These are phyloP conservation scores for Lippia alba DNA, from an alignment of 305 asterid genomes.

Conservation along the genomic window DNA sequence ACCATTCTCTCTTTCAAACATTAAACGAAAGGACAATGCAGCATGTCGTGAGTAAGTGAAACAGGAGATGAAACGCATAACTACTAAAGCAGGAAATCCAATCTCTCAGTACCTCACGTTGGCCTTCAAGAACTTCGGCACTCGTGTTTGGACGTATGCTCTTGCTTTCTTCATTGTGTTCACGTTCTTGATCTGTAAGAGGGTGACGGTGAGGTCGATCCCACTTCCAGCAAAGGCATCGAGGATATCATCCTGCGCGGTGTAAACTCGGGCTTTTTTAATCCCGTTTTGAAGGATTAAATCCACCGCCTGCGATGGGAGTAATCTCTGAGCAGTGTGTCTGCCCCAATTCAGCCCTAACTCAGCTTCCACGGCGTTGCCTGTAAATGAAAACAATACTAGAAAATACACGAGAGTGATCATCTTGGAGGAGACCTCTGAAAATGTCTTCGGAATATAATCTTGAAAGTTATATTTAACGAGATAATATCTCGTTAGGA, in stretches of 20 bases:
- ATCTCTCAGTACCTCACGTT: constrained; percentile 22
- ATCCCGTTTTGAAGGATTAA: constrained; percentile 45
- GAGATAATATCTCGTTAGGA: background rate
- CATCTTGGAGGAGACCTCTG: background rate
- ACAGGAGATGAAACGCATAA: too few relatives aligned
- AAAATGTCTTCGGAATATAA: too few relatives aligned
- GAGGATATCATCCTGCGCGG: constrained; percentile 13
- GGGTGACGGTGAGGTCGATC: constrained; percentile 31
- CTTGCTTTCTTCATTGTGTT: background rate
- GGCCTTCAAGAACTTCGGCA: background rate
- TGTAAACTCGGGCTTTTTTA: constrained; percentile 31
- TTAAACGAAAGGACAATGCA: too few relatives aligned
- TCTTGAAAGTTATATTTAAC: background rate
- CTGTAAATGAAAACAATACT: background rate
- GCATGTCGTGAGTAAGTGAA: too few relatives aligned
- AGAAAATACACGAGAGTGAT: background rate
- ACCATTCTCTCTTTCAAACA: too few relatives aligned
- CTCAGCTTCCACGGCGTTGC: constrained; percentile 18
- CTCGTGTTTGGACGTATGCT: background rate
- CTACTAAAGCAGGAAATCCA: too few relatives aligned
- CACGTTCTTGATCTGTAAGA: rapidly evolving
- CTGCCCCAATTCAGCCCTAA: constrained; percentile 54
- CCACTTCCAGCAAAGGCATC: constrained; percentile 36
- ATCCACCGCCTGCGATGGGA: constrained; percentile 51
- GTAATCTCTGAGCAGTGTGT: constrained; percentile 40